Evolutionary conservation across 176 grass and related monocot species (phyloP).

Genomic region (Rhynchospora breviuscula): DNA sequence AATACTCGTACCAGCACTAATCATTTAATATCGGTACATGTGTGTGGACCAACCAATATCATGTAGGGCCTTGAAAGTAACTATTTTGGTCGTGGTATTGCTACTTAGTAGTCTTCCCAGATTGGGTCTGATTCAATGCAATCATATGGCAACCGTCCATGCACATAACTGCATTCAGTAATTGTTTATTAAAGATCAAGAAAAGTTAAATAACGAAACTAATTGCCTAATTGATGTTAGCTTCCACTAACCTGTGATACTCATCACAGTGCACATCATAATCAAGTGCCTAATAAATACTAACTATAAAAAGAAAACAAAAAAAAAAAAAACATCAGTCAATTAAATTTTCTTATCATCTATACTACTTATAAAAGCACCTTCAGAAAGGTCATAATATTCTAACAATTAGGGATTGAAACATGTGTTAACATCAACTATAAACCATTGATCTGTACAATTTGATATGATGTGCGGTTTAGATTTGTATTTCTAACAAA

Average conservation of each 20-base stretch:
- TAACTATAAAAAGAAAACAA: not conserved
- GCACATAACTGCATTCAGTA: slow-evolving; percentile 58
- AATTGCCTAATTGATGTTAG: not conserved
- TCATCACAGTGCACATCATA: slow-evolving; percentile 84
- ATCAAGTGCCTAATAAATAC: slow-evolving; percentile 46
- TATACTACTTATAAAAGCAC: no score
- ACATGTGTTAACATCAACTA: no score
- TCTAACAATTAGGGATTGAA: no score
- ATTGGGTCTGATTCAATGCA: not conserved
- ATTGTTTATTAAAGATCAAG: not conserved
- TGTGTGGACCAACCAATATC: not conserved
- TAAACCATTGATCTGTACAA: no score
- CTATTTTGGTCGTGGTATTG: slow-evolving; percentile 77
- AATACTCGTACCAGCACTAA: not conserved
- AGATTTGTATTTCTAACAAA: no score
- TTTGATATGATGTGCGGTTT: no score
- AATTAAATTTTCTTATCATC: not conserved
- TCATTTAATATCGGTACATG: not conserved
- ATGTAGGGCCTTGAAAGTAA: slow-evolving; percentile 10
- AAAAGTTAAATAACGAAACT: not conserved
- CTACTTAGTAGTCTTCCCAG: slow-evolving; percentile 37
- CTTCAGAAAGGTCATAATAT: no score
- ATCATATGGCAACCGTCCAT: slow-evolving; percentile 72
- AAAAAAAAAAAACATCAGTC: not conserved
- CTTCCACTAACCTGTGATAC: slow-evolving; percentile 72